Base-by-base conservation (phyloP, 371 early-diverging fungal genomes). In the Apophysomyces trapeziformis region DNA sequence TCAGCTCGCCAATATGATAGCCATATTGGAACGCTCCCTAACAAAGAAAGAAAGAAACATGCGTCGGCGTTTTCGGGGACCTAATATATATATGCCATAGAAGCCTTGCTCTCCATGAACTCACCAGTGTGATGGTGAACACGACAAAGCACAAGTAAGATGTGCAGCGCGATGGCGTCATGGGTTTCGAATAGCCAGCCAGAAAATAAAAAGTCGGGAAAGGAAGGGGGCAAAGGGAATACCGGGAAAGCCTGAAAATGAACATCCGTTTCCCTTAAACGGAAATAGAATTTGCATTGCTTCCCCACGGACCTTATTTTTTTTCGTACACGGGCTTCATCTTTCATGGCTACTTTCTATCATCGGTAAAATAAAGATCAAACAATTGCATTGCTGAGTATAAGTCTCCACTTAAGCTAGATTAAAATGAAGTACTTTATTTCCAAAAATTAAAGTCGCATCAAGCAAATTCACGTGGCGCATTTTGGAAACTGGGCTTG, bases 1-100 rank as follows among this genome's bases (percentile, higher is more conserved):
- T 93, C 36, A 93, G 83, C 75, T 92, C 93, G 1, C 92, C 92
- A 64, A 90, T 90, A 71, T 92, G 91, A 66, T 90, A 93, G 8
- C 95, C 95, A 76, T 84, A 94, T 65, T 93, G 93, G 58, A 94
- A 88, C 7, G 93, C 85, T 21, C 85, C 82, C 76, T 68, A 58
- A 50, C 56, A 36, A 46, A 57, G 50, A 64, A 9, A 63, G 14
- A 44, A 36, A 36, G 32, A 26, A 26, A 26, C 32, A 26, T 26
- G 32, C 32, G 16, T 26, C 39, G 58, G 43, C 7, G 32, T 26
- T 57, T 21, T 38, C 18, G 39, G 9, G 56, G 38, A 68, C 36
- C 35, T 13, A 58, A 41, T 6, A 41, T 60, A 58, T 7, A n/a
- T 11, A 14, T 16, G 32, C 32, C 32, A 26, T 26, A 26, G 32